Conservation (phyloP, 2,329 filamentous ascomycete genomes). For the Cladosporium oxysporum region DNA sequence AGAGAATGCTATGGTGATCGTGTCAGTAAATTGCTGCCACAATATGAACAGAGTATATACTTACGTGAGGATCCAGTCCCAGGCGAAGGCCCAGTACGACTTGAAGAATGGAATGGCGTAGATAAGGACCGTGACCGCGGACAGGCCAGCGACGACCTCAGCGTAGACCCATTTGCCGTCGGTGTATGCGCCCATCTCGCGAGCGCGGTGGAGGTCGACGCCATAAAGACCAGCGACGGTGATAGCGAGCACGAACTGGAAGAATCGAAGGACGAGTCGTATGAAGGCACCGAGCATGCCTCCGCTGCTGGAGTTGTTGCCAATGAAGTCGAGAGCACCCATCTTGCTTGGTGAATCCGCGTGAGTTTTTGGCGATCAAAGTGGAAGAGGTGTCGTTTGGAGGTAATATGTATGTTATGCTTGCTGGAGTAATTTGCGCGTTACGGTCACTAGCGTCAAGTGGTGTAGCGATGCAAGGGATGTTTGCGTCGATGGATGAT, state of each 20-base stretch:
- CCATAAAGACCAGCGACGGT: slow-evolving; percentile 79
- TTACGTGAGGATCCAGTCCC: slow-evolving; percentile 69
- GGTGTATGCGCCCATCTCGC: slow-evolving; percentile 51
- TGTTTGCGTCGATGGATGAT: slow-evolving; percentile 8
- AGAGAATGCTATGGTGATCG: slow-evolving; percentile 57
- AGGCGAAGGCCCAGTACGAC: slow-evolving; percentile 58
- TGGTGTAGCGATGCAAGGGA: slow-evolving; percentile 12
- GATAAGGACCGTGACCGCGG: slow-evolving; percentile 60
- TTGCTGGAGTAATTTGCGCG: slow-evolving; percentile 4
- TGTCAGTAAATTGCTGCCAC: background rate
- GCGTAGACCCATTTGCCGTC: slow-evolving; percentile 81
- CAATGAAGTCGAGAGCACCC: slow-evolving; percentile 31
- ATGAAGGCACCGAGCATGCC: slow-evolving; percentile 47
- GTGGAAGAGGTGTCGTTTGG: background rate
- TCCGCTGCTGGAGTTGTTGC: slow-evolving; percentile 31
- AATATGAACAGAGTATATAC: slow-evolving; percentile 15
- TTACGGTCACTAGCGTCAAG: background rate
- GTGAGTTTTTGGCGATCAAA: background rate
- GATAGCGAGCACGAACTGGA: slow-evolving; percentile 75
- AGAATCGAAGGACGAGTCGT: slow-evolving; percentile 67
- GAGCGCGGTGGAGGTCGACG: slow-evolving; percentile 61
- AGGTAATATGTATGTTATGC: slow-evolving; percentile 1
- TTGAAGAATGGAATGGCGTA: slow-evolving; percentile 66
- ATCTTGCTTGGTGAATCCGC: slow-evolving; percentile 22
- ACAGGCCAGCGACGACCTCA: slow-evolving; percentile 66